phyloP scores from a whole-genome alignment of 257 asterid genomes.

The Nicotiana benthamiana region DNA sequence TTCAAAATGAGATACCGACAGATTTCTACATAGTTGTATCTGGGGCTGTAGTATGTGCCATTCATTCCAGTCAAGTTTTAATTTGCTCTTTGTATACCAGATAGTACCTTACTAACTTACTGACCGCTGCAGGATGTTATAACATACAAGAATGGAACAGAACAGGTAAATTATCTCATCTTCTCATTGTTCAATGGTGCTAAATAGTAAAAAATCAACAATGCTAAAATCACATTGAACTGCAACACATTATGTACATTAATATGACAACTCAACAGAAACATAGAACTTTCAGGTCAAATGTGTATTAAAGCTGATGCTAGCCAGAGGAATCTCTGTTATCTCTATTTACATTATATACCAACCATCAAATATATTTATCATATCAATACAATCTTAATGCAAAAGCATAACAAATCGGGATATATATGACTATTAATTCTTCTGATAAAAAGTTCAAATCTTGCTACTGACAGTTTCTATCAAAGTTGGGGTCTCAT shows the following conservation, averaged over 20 bases:
- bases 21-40: conserved; percentile 86
- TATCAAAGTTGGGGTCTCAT: conserved; percentile 50
- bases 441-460: background rate
- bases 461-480: conserved; percentile 32
- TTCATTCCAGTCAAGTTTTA: background rate
- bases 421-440: background rate
- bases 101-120: conserved; percentile 12
- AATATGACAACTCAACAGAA: no score
- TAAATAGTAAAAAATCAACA: no score
- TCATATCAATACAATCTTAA: no score
- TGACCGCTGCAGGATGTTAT: conserved; percentile 65
- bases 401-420: background rate
- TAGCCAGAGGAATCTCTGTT: no score
- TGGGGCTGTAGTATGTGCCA: conserved; percentile 73
- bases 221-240: no score
- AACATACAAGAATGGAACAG: conserved; percentile 53
- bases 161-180: conserved; percentile 41
- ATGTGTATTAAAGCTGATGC: no score
- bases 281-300: no score
- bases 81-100: background rate
- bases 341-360: no score
- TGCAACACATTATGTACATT: no score
- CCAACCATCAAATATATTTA: no score
- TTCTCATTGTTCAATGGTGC: background rate
- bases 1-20: conserved; percentile 85